Evolutionary conservation across 2,329 filamentous ascomycete species (phyloP), one percentile per base, ranked within the genome.

Genomic region (Xylaria polymorpha): DNA sequence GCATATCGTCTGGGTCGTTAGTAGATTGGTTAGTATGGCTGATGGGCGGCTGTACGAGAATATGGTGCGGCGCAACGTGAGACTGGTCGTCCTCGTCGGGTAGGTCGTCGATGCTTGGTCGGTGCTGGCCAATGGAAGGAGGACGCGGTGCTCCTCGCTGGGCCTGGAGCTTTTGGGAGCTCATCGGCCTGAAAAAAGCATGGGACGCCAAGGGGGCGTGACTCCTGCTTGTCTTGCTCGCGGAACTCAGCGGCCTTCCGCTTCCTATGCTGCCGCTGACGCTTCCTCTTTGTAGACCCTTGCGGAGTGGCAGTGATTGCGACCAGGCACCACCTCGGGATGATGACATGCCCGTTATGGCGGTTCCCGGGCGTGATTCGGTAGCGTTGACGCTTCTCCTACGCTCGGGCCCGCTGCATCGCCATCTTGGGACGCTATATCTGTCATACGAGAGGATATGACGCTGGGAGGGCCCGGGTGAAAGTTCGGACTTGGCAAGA

Each of bases 151-250:
- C 88, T 71, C 91, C 90, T 79, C 95, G 87, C 81, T 98, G 96
- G 64, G 94, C 94, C 81, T 98, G 95, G 60, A 98, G 85, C 79
- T 94, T 92, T 79, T 97, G 94, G 29, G 95, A 97, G 82, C 94
- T 98, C 94, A 99, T 97, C 46, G 96, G 96, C 25, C 91, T 92
- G 78, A 97, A 97, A 83, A 99, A 98, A 63, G 93, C 95, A 77
- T 95, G 92, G 18, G 94, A 94, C 2, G 94, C 91, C 62, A 99
- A 84, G 1, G 96, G 94, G 22, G 97, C 94, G 84, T 99, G 96
- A 50, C 93, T 96, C 77, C 91, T 88, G 78, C 91, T 94, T 56
- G 91, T 96, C 76, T 90, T 88, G 78, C 91, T 94, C 55, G 91
- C 85, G 50, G 92, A 86, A 73, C 91, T 95, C 18, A 85, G 86